Evolutionary conservation across 78 protist species (phyloP).

Genomic region (Andalucia godoyi): DNA sequence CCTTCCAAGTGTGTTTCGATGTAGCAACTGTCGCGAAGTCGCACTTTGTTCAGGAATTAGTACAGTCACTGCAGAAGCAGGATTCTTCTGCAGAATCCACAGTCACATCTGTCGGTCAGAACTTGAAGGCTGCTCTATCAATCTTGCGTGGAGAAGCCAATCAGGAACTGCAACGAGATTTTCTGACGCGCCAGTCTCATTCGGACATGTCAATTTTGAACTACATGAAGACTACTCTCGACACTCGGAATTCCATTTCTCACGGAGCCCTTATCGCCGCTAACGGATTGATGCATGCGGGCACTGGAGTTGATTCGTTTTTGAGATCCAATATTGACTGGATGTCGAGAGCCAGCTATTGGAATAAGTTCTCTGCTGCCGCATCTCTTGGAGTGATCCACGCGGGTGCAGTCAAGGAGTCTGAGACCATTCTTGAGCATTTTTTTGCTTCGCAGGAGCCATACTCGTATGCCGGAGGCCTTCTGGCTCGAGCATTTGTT

Average conservation of each 20-base stretch:
- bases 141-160: conserved; percentile 74
- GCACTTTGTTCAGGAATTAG: conserved; percentile 36
- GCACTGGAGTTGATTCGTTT: conserved; percentile 92
- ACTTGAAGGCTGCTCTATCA: conserved; percentile 13
- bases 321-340: conserved; percentile 90
- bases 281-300: conserved; percentile 87
- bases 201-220: conserved; percentile 67
- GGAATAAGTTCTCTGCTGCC: conserved; percentile 88
- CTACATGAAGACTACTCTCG: conserved; percentile 49
- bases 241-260: conserved; percentile 18
- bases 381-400: conserved; percentile 88
- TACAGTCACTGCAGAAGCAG: conserved; percentile 13
- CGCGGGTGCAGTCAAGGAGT: conserved; percentile 52
- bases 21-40: conserved; percentile 69
- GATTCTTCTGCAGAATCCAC: not conserved
- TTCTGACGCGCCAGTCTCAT: conserved; percentile 63
- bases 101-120: not conserved
- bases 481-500: not conserved
- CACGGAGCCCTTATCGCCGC: conserved; percentile 74
- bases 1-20: conserved; percentile 21
- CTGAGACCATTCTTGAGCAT: conserved; percentile 34
- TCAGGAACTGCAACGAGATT: conserved; percentile 66
- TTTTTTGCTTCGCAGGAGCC: conserved; percentile 63
- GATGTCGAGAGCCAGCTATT: conserved; percentile 84
- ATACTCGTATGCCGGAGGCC: too few relatives aligned